These are phyloP conservation scores for Sophora flavescens DNA, from an alignment of 306 rosid genomes.

Conservation along the genomic window DNA sequence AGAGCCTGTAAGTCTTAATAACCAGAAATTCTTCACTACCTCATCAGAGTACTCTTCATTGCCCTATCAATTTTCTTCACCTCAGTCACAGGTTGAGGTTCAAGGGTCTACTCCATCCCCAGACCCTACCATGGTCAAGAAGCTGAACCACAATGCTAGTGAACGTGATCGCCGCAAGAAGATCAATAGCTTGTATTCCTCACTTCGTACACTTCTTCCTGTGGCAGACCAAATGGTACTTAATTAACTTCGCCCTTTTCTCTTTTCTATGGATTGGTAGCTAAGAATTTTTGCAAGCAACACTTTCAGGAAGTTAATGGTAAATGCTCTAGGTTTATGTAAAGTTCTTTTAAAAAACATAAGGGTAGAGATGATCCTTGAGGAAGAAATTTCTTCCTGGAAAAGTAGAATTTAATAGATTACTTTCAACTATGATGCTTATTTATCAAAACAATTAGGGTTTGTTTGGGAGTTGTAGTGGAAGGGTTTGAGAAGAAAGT, in stretches of 20 bases:
- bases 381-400: too few species aligned
- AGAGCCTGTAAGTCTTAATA: slow-evolving; percentile 29
- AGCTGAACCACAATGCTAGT: slow-evolving; percentile 82
- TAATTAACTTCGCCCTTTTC: not conserved
- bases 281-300: too few species aligned
- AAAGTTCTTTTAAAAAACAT: too few species aligned
- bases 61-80: slow-evolving; percentile 13
- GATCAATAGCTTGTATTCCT: slow-evolving; percentile 68
- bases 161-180: slow-evolving; percentile 92
- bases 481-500: too few species aligned
- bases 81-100: slow-evolving; percentile 19
- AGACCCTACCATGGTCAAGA: slow-evolving; percentile 49
- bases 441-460: too few species aligned
- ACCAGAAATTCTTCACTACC: not conserved
- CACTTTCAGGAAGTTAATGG: too few species aligned
- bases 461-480: too few species aligned
- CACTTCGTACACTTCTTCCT: slow-evolving; percentile 82
- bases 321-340: too few species aligned
- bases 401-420: too few species aligned
- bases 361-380: too few species aligned
- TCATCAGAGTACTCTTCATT: slow-evolving; percentile 13
- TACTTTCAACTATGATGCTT: too few species aligned
- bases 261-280: too few species aligned
- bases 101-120: slow-evolving; percentile 34
- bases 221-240: slow-evolving; percentile 61